Evolutionary conservation across 768 basidiomycete species (phyloP).

Genomic region (Psilocybe cyanescens): DNA sequence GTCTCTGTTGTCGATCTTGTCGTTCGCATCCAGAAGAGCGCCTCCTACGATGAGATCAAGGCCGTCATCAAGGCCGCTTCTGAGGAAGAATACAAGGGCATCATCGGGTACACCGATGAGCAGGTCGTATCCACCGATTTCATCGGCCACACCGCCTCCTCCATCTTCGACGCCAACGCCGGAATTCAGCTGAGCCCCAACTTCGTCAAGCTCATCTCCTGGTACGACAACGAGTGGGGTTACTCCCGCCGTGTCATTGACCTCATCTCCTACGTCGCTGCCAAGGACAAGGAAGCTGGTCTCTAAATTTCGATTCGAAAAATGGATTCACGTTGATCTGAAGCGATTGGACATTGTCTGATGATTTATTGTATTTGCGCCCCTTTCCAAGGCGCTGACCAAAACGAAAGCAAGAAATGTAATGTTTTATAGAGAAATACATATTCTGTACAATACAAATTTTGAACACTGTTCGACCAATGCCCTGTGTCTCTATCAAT

Average conservation of each 20-base stretch:
- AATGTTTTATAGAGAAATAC: conserved; percentile 18
- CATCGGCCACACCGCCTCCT: conserved; percentile 75
- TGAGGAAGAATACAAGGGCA: conserved; percentile 67
- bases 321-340: background rate
- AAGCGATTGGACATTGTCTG: background rate
- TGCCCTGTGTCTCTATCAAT: background rate
- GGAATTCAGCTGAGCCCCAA: conserved; percentile 91
- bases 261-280: conserved; percentile 79
- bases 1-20: conserved; percentile 99
- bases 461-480: background rate
- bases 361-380: background rate
- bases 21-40: conserved; percentile 84
- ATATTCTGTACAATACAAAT: conserved; percentile 3
- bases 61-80: conserved; percentile 78
- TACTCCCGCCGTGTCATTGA: conserved; percentile 95
- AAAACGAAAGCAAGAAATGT: conserved; percentile 7
- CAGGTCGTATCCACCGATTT: conserved; percentile 94
- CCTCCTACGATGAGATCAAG: conserved; percentile 93
- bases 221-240: conserved; percentile 96
- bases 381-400: background rate
- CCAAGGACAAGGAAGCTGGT: conserved; percentile 58
- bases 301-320: conserved; percentile 19
- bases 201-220: conserved; percentile 96
- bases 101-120: conserved; percentile 93
- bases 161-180: conserved; percentile 92